Percentiles rank a stretch among this genome's conserved stretches.
Evolutionary conservation across 163 green algal species (phyloP).

Genomic region (Scenedesmus sp.): DNA sequence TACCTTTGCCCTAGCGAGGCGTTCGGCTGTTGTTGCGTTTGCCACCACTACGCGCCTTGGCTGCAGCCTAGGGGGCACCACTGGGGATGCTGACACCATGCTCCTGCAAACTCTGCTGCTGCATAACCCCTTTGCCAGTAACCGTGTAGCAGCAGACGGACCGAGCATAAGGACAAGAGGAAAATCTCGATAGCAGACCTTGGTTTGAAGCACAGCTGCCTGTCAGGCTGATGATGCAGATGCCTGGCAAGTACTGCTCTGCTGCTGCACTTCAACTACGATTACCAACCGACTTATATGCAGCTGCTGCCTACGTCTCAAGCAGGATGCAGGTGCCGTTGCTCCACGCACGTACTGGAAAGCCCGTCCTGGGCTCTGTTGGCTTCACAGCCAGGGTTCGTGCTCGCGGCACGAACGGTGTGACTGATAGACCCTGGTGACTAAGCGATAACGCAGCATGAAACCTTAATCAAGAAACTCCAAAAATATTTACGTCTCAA

Average conservation of each 20-base stretch:
- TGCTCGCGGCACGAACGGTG: not conserved
- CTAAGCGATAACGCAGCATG: not conserved
- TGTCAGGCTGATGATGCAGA: not conserved
- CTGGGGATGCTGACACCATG: not conserved
- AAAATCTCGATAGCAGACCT: not conserved
- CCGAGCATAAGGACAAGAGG: not conserved
- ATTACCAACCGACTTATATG: not conserved
- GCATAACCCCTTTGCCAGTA: not conserved
- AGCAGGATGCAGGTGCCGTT: not conserved
- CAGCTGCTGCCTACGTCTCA: no score
- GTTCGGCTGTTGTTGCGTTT: conserved; percentile 29
- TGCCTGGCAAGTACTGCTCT: not conserved
- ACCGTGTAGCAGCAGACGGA: not conserved
- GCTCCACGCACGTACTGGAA: not conserved
- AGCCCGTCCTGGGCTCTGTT: not conserved
- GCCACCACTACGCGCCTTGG: conserved; percentile 44
- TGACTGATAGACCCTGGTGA: not conserved
- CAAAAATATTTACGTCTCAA: no score
- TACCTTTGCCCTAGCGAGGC: conserved; percentile 52
- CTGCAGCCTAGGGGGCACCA: not conserved
- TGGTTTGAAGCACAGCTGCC: not conserved
- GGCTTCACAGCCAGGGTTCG: not conserved
- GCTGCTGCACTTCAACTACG: not conserved
- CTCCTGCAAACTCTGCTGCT: not conserved
- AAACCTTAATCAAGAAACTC: not conserved